Evolutionary conservation across 2,329 filamentous ascomycete genomes (phyloP), one percentile per base, ranked within the genome.

Genomic region (Albifimbria verrucaria): DNA sequence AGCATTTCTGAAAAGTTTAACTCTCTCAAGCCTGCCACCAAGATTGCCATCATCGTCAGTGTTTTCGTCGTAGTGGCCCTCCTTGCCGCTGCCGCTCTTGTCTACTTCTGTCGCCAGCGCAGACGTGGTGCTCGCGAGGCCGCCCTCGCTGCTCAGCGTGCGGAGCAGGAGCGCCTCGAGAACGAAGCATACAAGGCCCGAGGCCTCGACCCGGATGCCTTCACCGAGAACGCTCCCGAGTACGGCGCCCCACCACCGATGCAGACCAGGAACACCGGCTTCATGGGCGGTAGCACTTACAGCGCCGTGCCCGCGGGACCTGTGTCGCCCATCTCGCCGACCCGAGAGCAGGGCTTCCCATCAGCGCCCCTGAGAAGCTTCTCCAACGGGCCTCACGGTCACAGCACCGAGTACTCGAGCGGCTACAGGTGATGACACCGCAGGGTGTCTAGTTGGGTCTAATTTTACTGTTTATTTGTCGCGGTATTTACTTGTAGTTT

Each of bases 51-150:
- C 44, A 85, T 82, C 57, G 32, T 12, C 32, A 68, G 67, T 10
- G 74, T 71, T 2, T 77, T 69, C n/a, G 68, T 59, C 18, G 73
- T 76, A 1, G 79, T 65, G 7, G 76, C 71, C 22, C 55, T 77
- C 25, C 43, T 46, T 6, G 60, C 79, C 0, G 23, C 79, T 17
- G 68, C 64, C 24, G 68, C 69, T 0, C 69, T 76, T 20, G 78
- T 80, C 63, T 82, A 79, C 71, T 84, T 78, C 68, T 69, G 82
- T 62, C 74, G 74, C 42, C 80, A 85, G 65, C 77, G 82, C 36
- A 74, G 77, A 42, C 69, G 69, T 0, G 83, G 83, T 12, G 72
- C 73, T 20, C 63, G 61, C 21, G 83, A 86, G 63, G 80, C 81
- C 36, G 70, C 71, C 36, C 52, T 72, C 9, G 78, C 76, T 17